Evolutionary conservation across 192 early-diverging fungal species (phyloP), one percentile per base, ranked within the genome.

Genomic region (Chytriomyces sp.): DNA sequence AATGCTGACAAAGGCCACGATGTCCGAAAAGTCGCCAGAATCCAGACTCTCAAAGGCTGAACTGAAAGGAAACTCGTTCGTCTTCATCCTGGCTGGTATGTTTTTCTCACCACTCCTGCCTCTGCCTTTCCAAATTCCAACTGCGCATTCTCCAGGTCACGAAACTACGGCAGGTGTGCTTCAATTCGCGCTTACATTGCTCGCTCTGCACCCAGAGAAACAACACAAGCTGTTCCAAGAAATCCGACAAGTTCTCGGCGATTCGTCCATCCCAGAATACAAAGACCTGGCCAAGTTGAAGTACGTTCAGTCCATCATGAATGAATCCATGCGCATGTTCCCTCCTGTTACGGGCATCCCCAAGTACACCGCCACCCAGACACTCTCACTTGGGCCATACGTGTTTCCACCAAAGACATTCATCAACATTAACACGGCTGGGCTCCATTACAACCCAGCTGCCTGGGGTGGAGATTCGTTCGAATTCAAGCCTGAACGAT

Each of bases 61-160:
- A 23, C 50, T 90, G 3, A 69, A 82, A 35, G 83, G 79, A 18
- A 86, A 89, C 53, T 46, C 83, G 9, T 80, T 85, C 18, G 76
- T 84, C n/a, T 78, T 89, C 3, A 79, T 87, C 20, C 85, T 89
- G 80, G 89, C 89, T 59, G 89, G 89, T 35, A 35, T 35, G 35
- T 35, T 35, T 35, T 35, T 35, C 35, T 35, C 35, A 35, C 35
- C 1, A 35, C 35, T 0, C 35, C 35, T 2, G 35, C 35, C 35
- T 35, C 35, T 35, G 35, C 35, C 35, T 35, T 35, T 35, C 35
- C 35, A 35, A 35, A 35, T 35, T 35, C 35, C 35, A 35, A 35
- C 35, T 35, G 35, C 35, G 35, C 35, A 35, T 35, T 35, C 4
- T 35, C 35, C 53, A 57, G 53, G 53, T 0, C 53, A 57, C 53